These are phyloP conservation scores for Colletotrichum spaethianum DNA, from an alignment of 2,329 filamentous ascomycete genomes.

Conservation along the genomic window DNA sequence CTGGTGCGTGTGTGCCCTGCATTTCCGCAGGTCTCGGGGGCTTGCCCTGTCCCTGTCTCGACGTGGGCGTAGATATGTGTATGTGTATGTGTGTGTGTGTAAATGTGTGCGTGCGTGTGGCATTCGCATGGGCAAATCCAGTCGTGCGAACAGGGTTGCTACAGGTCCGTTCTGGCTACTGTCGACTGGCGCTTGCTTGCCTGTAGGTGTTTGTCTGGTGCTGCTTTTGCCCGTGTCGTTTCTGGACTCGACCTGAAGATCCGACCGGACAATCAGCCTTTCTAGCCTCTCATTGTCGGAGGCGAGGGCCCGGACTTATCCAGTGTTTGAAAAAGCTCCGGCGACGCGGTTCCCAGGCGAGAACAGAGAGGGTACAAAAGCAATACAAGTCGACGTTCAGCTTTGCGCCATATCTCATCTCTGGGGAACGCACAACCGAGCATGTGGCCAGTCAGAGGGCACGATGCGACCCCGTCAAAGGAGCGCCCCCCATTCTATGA, in stretches of 20 bases:
- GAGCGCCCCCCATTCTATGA: conserved; percentile 33
- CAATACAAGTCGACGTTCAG: neutral
- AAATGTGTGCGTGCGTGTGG: neutral
- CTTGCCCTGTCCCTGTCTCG: conserved; percentile 29
- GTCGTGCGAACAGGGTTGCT: conserved; percentile 7
- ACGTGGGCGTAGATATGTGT: neutral
- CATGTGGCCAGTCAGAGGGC: conserved; percentile 14
- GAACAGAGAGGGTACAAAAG: neutral
- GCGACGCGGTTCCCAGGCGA: neutral
- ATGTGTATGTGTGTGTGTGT: too few relatives aligned
- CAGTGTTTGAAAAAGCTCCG: neutral
- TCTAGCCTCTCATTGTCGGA: neutral
- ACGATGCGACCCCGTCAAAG: conserved; percentile 22
- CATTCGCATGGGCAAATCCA: neutral
- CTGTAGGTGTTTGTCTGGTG: neutral
- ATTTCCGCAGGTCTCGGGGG: neutral
- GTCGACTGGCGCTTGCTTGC: conserved; percentile 2
- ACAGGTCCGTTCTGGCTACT: neutral
- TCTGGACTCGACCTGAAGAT: neutral
- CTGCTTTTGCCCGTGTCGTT: neutral
- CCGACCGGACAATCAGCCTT: neutral
- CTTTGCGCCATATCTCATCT: conserved; percentile 23
- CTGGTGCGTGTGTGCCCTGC: conserved; percentile 9
- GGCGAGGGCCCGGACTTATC: neutral
- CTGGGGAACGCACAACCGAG: conserved; percentile 22